Percentiles rank a stretch among this genome's conserved stretches.
Evolutionary conservation across 2,329 filamentous ascomycete species (phyloP).

Genomic region (Phaeosphaeria sp.): DNA sequence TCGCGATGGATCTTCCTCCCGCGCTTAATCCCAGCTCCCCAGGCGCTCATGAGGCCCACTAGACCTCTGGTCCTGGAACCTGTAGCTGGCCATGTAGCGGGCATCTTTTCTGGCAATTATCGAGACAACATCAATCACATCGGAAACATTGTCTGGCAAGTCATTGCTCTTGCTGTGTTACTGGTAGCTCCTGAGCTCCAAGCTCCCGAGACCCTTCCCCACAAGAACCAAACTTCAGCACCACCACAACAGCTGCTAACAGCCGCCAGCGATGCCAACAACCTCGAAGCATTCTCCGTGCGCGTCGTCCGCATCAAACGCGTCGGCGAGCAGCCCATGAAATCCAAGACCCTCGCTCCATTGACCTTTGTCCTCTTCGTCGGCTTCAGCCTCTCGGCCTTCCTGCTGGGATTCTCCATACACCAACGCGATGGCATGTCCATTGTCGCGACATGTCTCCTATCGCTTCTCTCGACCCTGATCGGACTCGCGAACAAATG

Average conservation of each 20-base stretch:
- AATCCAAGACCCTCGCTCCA: conserved; percentile 55
- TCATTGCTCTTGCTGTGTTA: conserved; percentile 1
- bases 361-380: conserved; percentile 55
- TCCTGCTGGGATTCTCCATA: conserved; percentile 55
- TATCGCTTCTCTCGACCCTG: conserved; percentile 58
- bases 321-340: conserved; percentile 41
- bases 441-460: conserved; percentile 54
- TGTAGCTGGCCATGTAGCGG: conserved; percentile 51
- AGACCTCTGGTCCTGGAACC: conserved; percentile 53
- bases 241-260: conserved; percentile 1
- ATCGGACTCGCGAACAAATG: conserved; percentile 60
- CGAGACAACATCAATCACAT: conserved; percentile 57
- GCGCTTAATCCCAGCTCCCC: conserved; percentile 58
- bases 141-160: conserved; percentile 55
- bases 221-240: conserved; percentile 8
- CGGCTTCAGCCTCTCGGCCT: conserved; percentile 52
- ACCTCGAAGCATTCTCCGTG: conserved; percentile 48
- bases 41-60: conserved; percentile 56
- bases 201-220: conserved; percentile 9
- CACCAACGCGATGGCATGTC: conserved; percentile 58
- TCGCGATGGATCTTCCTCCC: conserved; percentile 59
- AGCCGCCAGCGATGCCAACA: conserved; percentile 40
- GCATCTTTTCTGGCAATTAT: conserved; percentile 56
- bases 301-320: conserved; percentile 51
- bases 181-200: no score